Base-by-base conservation (phyloP, 179 eudicot species). In the Spergularia azorica region DNA sequence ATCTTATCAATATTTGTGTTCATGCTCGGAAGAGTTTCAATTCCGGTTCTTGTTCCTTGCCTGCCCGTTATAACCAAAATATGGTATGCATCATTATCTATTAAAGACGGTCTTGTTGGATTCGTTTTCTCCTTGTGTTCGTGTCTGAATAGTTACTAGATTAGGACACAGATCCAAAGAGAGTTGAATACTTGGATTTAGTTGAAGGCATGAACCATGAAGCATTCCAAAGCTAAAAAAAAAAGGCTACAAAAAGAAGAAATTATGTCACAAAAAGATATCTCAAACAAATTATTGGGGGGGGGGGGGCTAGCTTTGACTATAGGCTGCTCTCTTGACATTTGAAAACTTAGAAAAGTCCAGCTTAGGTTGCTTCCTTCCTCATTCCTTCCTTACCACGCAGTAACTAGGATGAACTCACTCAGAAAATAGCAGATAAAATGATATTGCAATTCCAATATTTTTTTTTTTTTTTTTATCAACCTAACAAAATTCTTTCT, bases 301-400 rank as follows among this genome's bases (percentile, higher is more conserved):
- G 21, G 21, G 48, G 54, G 78, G 75, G 74, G 55, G 70, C 67
- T 50, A 68, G 43, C 68, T 68, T 69, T 71, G 75, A 75, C 39
- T 71, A 48, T 50, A 20, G 59, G 10, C 65, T 76, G 61, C 64
- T 0, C 38, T 51, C 16, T 71, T 68, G 39, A 51, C 67, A 63
- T 46, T 63, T 79, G 68, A 26, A 36, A 56, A 16, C 14, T 20
- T 2, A 57, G 80, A 81, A 81, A 77, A 77, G 79, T 71, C 77
- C 77, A 77, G 70, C 63, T n/a, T 5, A 26, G 70, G 70, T 66
- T 71, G 79, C 72, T 76, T 76, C 73, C 79, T 63, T 70, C 39
- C 52, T 26, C 32, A 26, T 76, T 70, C 62, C 76, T 57, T 63
- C 68, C 67, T 54, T 5, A 20, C 11, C 50, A 80, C 54, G 20